Evolutionary conservation across 768 basidiomycete species (phyloP), one percentile per base, ranked within the genome.

Genomic region (Scleroderma bovista): DNA sequence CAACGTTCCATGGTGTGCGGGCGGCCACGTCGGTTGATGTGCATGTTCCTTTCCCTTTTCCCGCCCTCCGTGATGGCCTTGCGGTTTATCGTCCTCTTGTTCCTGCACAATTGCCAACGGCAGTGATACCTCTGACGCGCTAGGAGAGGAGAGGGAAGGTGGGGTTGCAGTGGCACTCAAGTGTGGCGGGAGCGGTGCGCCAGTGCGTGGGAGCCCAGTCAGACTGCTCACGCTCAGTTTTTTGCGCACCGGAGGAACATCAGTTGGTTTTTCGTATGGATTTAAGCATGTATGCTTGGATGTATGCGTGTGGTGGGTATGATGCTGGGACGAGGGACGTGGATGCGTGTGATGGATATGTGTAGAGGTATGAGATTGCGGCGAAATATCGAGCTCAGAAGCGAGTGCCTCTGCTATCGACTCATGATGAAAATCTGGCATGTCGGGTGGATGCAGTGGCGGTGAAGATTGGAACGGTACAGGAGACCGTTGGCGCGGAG

Each of bases 1-100:
- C 6, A 80, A 60, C 1, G 76, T 72, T 9, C 72, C 70, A n/a
- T n/a, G n/a, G 45, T 75, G 57, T 8, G 57, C 51, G 3, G 64
- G 63, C 2, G 54, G 42, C 2, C 56, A 34, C 3, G 47, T 3
- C 6, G 31, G 38, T 29, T 43, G 41, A n/a, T 26, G 41, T 13
- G 10, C 41, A 6, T 13, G 13, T 26, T 29, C 22, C 2, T 43
- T 43, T 13, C 23, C 24, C 19, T 29, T 43, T 16, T 43, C 24
- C 22, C 31, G 6, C 11, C 17, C 44, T n/a, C n/a, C n/a, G n/a
- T n/a, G n/a, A 11, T 20, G 38, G 19, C 29, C 19, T 5, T 33
- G 16, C 29, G 23, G 19, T 23, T 23, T 13, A 15, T 15, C 36
- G 10, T 16, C 37, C 10, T 20, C 37, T 16, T 38, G 34, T 12